Evolutionary conservation across 1,284 basidiomycete species (phyloP).

Genomic region (Marasmius oreades): DNA sequence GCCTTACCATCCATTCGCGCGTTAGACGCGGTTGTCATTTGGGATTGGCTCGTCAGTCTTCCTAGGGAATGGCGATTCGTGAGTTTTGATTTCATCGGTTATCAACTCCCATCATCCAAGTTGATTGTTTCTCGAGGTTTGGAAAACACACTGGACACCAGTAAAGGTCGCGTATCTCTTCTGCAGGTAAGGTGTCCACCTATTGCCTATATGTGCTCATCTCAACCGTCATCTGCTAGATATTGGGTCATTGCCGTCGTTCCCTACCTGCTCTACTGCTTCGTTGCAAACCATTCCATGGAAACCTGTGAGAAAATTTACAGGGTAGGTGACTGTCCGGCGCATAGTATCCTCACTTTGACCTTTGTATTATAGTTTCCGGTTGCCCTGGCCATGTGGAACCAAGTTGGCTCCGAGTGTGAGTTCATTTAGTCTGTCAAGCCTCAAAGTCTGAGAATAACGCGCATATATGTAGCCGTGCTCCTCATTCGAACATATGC

Average conservation of each 20-base stretch:
- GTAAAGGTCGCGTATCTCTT: constrained; percentile 77
- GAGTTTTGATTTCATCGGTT: constrained; percentile 26
- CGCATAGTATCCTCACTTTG: constrained; percentile 4
- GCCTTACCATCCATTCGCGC: constrained; percentile 23
- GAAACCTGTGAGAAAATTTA: constrained; percentile 64
- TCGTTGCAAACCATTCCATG: constrained; percentile 59
- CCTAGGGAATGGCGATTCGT: constrained; percentile 74
- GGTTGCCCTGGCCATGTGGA: constrained; percentile 78
- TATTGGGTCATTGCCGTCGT: constrained; percentile 78
- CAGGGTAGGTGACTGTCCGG: constrained; percentile 37
- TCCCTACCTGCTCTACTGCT: constrained; percentile 70
- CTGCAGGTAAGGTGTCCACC: constrained; percentile 54
- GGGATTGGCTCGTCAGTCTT: constrained; percentile 78
- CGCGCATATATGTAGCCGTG: constrained; percentile 45
- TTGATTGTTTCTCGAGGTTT: constrained; percentile 46
- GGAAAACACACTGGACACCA: constrained; percentile 78
- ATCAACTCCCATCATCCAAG: constrained; percentile 8
- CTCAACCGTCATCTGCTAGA: constrained; percentile 30
- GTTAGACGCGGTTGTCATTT: constrained; percentile 71
- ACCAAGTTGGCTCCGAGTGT: constrained; percentile 79
- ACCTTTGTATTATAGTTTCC: constrained; percentile 48
- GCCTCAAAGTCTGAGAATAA: constrained; percentile 6
- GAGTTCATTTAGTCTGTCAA: constrained; percentile 20
- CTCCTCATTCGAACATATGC: constrained; percentile 79
- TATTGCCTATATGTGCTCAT: constrained; percentile 12